Percentiles rank a stretch among this genome's conserved stretches.
These are phyloP conservation scores for Didymella pomorum DNA, from an alignment of 2,329 filamentous ascomycete genomes.

Conservation along the genomic window DNA sequence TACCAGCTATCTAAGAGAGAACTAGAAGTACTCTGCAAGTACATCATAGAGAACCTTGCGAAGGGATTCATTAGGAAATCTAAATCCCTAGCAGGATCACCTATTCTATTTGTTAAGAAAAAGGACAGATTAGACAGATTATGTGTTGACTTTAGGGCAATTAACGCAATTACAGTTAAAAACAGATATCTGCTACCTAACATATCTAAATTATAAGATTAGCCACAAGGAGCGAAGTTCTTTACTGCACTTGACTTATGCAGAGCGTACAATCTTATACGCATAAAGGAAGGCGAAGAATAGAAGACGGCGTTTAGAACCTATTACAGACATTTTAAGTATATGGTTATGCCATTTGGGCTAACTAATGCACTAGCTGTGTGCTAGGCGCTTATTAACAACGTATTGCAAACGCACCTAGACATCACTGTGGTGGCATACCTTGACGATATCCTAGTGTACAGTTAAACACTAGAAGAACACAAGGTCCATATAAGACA, in stretches of 20 bases:
- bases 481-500: neutral
- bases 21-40: neutral
- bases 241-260: neutral
- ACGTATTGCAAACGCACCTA: neutral
- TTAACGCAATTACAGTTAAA: neutral
- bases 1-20: neutral
- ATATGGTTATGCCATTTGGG: neutral
- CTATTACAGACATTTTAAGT: neutral
- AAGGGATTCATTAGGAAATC: neutral
- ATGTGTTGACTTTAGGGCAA: neutral
- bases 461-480: neutral
- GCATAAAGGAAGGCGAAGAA: neutral
- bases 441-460: conserved; percentile 1
- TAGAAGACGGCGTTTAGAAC: conserved; percentile 2
- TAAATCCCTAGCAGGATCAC: neutral
- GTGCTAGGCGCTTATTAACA: neutral
- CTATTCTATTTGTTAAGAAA: neutral
- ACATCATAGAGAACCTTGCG: neutral
- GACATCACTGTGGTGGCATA: neutral
- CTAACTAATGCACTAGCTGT: neutral
- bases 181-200: neutral
- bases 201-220: neutral
- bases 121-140: neutral
- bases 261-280: neutral
- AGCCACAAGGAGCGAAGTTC: neutral